These are phyloP conservation scores for Rhododendron molle DNA, from an alignment of 148 eudicot genomes.

Conservation along the genomic window DNA sequence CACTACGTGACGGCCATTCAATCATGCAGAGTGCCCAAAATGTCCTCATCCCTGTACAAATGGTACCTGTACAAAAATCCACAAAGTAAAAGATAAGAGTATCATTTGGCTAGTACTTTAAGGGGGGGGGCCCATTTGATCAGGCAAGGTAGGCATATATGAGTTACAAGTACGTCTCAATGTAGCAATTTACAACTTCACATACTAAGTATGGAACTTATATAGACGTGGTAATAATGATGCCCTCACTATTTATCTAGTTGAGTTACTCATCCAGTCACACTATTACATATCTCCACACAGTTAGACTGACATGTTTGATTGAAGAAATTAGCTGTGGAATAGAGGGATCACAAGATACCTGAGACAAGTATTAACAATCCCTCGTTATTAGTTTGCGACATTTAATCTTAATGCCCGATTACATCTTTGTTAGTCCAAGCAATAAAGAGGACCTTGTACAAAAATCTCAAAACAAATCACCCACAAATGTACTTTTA, in stretches of 20 bases:
- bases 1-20: neutral
- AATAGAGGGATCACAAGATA: neutral
- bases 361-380: neutral
- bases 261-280: too few species aligned
- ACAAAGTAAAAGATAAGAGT: neutral
- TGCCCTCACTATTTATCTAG: neutral
- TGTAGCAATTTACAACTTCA: neutral
- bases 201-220: neutral
- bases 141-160: neutral
- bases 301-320: neutral
- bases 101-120: neutral
- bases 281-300: neutral
- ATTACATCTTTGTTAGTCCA: neutral
- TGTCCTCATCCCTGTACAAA: conserved; percentile 9
- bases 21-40: conserved; percentile 13
- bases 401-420: neutral
- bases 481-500: neutral
- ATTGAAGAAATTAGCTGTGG: neutral
- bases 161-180: neutral
- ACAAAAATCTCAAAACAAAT: neutral
- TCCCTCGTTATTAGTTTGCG: neutral
- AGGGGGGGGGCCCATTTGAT: neutral
- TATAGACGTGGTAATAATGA: neutral
- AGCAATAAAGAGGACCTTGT: neutral
- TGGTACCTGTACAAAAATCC: conserved; percentile 6